Conservation (phyloP, 2,329 filamentous ascomycete species). For the Colletotrichum liriopes region DNA sequence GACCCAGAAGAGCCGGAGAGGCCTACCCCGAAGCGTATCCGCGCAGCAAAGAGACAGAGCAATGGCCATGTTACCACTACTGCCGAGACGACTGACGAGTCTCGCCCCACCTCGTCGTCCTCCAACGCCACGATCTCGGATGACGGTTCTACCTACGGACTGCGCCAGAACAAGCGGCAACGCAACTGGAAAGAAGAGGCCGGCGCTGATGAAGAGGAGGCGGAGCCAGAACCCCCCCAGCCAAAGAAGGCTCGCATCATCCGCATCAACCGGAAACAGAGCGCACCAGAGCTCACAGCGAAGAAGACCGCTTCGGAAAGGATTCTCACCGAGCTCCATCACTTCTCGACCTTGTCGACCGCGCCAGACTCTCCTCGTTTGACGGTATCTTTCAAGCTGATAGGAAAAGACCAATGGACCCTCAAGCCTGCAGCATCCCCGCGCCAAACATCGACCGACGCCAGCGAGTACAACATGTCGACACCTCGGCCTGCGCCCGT, state of each 20-base stretch:
- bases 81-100: constrained; percentile 58
- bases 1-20: constrained; percentile 26
- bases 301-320: constrained; percentile 23
- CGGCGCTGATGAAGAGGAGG: constrained; percentile 56
- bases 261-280: constrained; percentile 41
- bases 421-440: constrained; percentile 13
- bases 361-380: constrained; percentile 20
- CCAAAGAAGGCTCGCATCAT: constrained; percentile 50
- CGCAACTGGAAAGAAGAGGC: constrained; percentile 68
- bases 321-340: constrained; percentile 32
- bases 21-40: constrained; percentile 36
- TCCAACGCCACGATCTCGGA: constrained; percentile 63
- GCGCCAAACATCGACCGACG: constrained; percentile 41
- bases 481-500: constrained; percentile 32
- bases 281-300: constrained; percentile 23
- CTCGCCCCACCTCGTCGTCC: constrained; percentile 67
- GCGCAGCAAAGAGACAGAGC: constrained; percentile 36
- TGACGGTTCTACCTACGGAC: constrained; percentile 41
- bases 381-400: constrained; percentile 35
- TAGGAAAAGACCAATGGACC: constrained; percentile 37
- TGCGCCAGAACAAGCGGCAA: constrained; percentile 60
- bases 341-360: constrained; percentile 21
- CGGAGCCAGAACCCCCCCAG: constrained; percentile 54
- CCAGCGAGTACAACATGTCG: constrained; percentile 27
- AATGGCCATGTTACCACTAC: constrained; percentile 24